phyloP scores from a whole-genome alignment of 2,329 filamentous ascomycete species.

The Alternaria atra region DNA sequence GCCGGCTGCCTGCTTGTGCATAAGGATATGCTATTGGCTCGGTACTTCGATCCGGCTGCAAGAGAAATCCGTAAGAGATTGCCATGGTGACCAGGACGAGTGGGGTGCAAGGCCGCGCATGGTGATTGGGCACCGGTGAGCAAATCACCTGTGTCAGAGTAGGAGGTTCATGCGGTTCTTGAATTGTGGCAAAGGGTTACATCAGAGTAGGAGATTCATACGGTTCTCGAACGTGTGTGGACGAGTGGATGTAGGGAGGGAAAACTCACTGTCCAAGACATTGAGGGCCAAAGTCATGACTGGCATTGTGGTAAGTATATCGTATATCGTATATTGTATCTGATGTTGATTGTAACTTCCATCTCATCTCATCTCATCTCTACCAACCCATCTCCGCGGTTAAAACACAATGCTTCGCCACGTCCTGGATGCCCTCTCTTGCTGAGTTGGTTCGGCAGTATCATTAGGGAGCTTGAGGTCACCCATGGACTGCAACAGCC shows the following conservation, averaged over 20 bases:
- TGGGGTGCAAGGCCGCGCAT: not conserved
- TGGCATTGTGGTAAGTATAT: not conserved
- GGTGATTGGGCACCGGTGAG: not conserved
- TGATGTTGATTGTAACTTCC: not conserved
- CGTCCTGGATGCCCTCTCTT: not conserved
- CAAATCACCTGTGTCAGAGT: not conserved
- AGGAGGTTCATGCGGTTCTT: not conserved
- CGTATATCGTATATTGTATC: not conserved
- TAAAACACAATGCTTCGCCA: slow-evolving; percentile 6
- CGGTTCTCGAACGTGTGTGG: too few species aligned
- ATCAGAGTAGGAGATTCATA: not conserved
- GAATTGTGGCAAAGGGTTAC: too few species aligned
- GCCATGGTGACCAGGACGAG: not conserved
- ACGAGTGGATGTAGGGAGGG: not conserved
- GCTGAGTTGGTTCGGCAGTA: not conserved
- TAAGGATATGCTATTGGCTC: not conserved
- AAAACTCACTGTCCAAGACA: not conserved
- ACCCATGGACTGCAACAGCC: slow-evolving; percentile 3
- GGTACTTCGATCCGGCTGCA: not conserved
- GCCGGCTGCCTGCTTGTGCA: not conserved
- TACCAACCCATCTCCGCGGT: not conserved
- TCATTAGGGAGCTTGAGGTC: not conserved
- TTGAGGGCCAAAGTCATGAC: not conserved
- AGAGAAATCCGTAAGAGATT: not conserved
- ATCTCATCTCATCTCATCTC: not conserved